Base-by-base conservation (phyloP, 2,329 filamentous ascomycete species). In the Periconia sp. region DNA sequence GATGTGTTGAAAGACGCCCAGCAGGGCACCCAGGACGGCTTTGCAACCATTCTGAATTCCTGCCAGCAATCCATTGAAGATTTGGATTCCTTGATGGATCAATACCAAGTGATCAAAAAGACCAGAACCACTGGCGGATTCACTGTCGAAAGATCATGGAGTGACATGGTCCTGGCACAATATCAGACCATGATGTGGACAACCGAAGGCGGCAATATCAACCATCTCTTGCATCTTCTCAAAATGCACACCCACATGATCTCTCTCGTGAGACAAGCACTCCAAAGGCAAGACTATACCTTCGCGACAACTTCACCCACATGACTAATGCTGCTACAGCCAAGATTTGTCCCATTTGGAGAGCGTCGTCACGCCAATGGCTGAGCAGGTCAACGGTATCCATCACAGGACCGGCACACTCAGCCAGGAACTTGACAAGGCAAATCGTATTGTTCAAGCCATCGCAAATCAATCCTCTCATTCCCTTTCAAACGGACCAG, bases 141-240 rank as follows among this genome's bases (percentile, higher is more conserved):
- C 49, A 68, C 74, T 1, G 71, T 77, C 19, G 76, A 79, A 52
- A 68, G 75, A 44, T 71, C 68, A 41, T 80, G 77, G 78, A 77
- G 72, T 47, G 69, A 76, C 40, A 60, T 74, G 2, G 74, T 79
- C 0, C 44, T 79, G 8, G 59, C 70, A 6, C 72, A 75, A 54
- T 77, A 76, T 60, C 72, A 72, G 50, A 74, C 70, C 6, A 71
- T 79, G 62, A 71, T 72, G 53, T 80, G 78, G 77, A 79, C 77
- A 2, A 70, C 73, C 1, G 75, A 78, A 27, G 76, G 75, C 13
- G 77, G 77, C 1, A 65, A 67, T 47, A 72, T 80, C 19, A 62
- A 69, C 11, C 64, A 72, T 19, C 58, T 80, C 48, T 65, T 70
- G 44, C 65, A 72, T 52, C 65, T 78, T 58, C 61, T 80, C 9